These are phyloP conservation scores for Papiliotrema laurentii DNA, from an alignment of 1,284 basidiomycete species.

Conservation along the genomic window DNA sequence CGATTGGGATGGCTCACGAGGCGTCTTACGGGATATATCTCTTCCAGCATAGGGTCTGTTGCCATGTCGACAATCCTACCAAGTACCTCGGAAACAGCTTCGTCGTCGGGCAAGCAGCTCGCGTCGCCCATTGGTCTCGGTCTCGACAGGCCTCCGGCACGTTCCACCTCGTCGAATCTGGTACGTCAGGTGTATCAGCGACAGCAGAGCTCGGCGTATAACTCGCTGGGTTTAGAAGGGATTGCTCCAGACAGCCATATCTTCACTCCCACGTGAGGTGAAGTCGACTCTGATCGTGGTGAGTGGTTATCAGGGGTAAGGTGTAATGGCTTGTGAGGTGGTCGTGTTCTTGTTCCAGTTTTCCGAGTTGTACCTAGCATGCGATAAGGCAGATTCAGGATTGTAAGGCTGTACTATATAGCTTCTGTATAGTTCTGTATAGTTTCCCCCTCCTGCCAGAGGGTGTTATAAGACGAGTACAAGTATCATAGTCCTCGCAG, in stretches of 20 bases:
- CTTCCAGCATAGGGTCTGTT: conserved; percentile 23
- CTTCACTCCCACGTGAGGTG: too few relatives aligned
- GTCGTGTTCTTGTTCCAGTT: too few relatives aligned
- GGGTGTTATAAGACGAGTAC: too few relatives aligned
- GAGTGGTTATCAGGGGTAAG: too few relatives aligned
- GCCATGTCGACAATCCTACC: conserved; percentile 1
- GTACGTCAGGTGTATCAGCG: not conserved
- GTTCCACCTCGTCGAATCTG: not conserved
- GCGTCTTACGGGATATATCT: conserved; percentile 28
- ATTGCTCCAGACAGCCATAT: not conserved
- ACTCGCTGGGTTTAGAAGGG: not conserved
- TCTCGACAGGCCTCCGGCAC: not conserved
- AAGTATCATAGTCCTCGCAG: too few relatives aligned
- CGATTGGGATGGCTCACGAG: conserved; percentile 31
- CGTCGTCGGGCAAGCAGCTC: not conserved
- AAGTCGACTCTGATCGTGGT: too few relatives aligned
- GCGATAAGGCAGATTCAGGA: too few relatives aligned
- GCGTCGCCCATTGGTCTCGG: not conserved
- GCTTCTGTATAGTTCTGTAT: too few relatives aligned
- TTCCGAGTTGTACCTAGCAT: not conserved
- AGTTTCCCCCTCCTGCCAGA: too few relatives aligned
- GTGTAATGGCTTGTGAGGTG: too few relatives aligned
- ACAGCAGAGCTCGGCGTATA: too few relatives aligned
- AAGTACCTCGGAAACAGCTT: not conserved
- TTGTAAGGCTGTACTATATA: not conserved